Base-by-base conservation (phyloP, 345 rosid species). In the Bretschneidera sinensis region DNA sequence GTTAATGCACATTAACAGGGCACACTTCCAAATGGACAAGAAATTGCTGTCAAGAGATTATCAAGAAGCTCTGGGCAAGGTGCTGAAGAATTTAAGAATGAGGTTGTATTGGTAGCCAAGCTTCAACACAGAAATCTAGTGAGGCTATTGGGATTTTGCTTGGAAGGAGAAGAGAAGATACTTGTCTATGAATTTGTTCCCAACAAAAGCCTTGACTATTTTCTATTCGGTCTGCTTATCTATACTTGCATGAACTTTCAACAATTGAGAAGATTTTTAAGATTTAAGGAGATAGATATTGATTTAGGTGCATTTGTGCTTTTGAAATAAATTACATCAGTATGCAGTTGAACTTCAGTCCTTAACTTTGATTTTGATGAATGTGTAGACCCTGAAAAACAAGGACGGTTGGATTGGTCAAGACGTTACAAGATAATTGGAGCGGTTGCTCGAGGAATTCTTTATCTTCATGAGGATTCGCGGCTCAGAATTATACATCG, bases 391-490 rank as follows among this genome's bases (percentile, higher is more conserved):
- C 61, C 65, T 16, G 55, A 59, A 60, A 78, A 69, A 59, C 58
- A 53, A 22, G 45, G 69, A 11, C 34, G 54, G 20, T 60, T 85
- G n/a, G 76, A 77, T 63, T 85, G 86, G 88, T 34, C 68, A 13
- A 67, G n/a, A 23, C 68, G 80, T n/a, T 74, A 69, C 71, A 83
- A 77, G 45, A 81, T 85, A 66, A 73, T 85, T 15, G 63, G 43
- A 18, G 80, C 79, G 51, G 83, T 85, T 57, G 86, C 88, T 51
- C 60, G 77, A 43, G 84, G 86, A 48, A 48, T 82, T 61, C 79
- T 83, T 22, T 83, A 85, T 53, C 76, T 83, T 51, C 88, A 85
- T 8, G 67, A 79, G 48, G 84, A 77, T 62, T 85, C 88, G 22
- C 53, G 74, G 20, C 74, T 74, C 9, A 69, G 62, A 22, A 82